phyloP scores from a whole-genome alignment of 2,329 filamentous ascomycete species.

The Incumbomyces delicatus region DNA sequence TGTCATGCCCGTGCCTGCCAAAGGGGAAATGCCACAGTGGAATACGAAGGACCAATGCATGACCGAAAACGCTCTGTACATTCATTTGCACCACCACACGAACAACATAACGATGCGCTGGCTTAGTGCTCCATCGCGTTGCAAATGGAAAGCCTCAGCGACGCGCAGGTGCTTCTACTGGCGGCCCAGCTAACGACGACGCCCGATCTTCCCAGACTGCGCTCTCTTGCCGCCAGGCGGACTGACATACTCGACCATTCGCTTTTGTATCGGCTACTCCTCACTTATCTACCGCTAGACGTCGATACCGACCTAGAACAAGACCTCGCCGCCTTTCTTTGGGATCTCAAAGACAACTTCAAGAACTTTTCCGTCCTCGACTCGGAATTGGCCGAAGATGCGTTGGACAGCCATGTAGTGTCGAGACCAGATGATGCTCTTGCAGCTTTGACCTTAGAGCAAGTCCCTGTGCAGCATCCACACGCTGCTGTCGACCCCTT shows the following conservation, averaged over 20 bases:
- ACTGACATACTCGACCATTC: slow-evolving; percentile 40
- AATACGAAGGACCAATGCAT: background rate
- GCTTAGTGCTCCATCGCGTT: background rate
- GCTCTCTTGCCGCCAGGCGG: slow-evolving; percentile 40
- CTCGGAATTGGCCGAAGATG: background rate
- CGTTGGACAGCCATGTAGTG: slow-evolving; percentile 2
- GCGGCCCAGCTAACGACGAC: slow-evolving; percentile 47
- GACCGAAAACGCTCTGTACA: background rate
- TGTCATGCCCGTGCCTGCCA: background rate
- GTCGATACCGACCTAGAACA: slow-evolving; percentile 15
- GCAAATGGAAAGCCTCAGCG: slow-evolving; percentile 33
- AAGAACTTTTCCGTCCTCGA: slow-evolving; percentile 7
- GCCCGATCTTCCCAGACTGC: slow-evolving; percentile 44
- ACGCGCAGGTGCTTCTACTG: slow-evolving; percentile 49
- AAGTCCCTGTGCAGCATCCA: slow-evolving; percentile 38
- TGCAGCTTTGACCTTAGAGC: slow-evolving; percentile 42
- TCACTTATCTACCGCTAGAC: slow-evolving; percentile 54
- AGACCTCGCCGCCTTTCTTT: slow-evolving; percentile 8
- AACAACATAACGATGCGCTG: too few relatives aligned
- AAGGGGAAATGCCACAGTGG: background rate
- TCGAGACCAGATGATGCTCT: slow-evolving; percentile 20
- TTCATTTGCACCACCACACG: too few relatives aligned
- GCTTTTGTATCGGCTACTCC: slow-evolving; percentile 48
- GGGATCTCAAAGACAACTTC: slow-evolving; percentile 27
- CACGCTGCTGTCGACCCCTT: slow-evolving; percentile 40